Conservation (phyloP, 2,329 filamentous ascomycete genomes). For the Sporothrix pallida region DNA sequence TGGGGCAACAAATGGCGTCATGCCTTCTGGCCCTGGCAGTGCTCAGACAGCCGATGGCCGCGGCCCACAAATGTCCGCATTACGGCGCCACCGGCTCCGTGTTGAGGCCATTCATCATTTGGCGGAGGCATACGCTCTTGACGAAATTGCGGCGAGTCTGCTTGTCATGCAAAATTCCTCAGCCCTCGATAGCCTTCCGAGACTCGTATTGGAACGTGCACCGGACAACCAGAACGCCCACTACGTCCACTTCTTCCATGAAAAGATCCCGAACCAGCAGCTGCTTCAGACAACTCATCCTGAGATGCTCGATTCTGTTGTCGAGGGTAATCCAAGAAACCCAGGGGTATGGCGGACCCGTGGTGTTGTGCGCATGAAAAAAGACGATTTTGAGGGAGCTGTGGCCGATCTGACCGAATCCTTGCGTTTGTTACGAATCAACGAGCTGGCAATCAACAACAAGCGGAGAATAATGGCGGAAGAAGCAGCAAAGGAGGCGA, state of each 20-base stretch:
- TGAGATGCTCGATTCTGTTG: constrained; percentile 53
- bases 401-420: constrained; percentile 73
- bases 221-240: constrained; percentile 72
- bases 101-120: constrained; percentile 81
- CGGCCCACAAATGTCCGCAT: background rate
- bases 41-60: background rate
- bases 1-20: background rate
- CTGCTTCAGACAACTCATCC: background rate
- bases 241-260: constrained; percentile 92
- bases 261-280: constrained; percentile 80
- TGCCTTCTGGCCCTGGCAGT: background rate
- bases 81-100: constrained; percentile 74
- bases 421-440: constrained; percentile 60
- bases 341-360: background rate
- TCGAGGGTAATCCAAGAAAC: background rate
- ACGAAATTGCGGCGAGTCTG: constrained; percentile 83
- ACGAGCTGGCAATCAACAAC: constrained; percentile 52
- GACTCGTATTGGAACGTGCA: constrained; percentile 72
- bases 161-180: constrained; percentile 83
- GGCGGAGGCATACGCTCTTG: constrained; percentile 75
- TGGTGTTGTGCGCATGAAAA: constrained; percentile 76
- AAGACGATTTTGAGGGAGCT: constrained; percentile 73
- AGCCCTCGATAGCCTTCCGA: constrained; percentile 76
- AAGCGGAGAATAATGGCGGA: constrained; percentile 37
- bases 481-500: background rate